Percentiles rank a stretch among this genome's conserved stretches.
phyloP scores from a whole-genome alignment of 179 eudicot species.

The Heliamphora ciliata region DNA sequence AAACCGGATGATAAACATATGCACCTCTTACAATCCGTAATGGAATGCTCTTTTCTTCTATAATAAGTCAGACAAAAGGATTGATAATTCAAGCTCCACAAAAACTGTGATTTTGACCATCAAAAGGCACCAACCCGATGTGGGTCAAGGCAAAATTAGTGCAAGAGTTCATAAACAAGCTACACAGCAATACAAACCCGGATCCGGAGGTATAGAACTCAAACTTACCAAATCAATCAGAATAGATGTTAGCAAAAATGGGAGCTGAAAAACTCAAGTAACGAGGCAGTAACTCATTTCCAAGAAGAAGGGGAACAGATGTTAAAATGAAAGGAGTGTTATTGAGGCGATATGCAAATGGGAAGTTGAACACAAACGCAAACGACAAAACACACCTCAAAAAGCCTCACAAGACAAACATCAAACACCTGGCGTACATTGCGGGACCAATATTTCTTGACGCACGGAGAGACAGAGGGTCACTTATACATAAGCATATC shows the following conservation, averaged over 20 bases:
- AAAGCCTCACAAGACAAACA: constrained; percentile 22
- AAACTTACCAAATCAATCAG: background rate
- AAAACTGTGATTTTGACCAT: background rate
- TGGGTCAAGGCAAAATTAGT: background rate
- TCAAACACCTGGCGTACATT: constrained; percentile 49
- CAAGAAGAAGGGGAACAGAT: background rate
- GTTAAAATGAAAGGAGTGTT: background rate
- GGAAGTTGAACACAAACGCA: background rate
- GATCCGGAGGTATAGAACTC: background rate
- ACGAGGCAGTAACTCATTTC: background rate
- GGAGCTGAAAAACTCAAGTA: background rate
- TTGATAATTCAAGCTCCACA: background rate
- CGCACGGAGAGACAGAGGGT: background rate
- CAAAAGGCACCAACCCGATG: background rate
- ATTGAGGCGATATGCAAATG: background rate
- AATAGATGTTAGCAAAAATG: background rate
- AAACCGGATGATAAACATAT: constrained; percentile 14
- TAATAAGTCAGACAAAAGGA: background rate
- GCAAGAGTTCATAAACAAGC: background rate
- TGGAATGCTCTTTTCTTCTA: background rate
- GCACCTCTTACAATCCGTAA: background rate
- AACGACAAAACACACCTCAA: background rate
- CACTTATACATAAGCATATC: background rate
- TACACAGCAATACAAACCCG: background rate
- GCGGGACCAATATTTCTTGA: background rate